These are phyloP conservation scores for Tolypocladium guangdongense DNA, from an alignment of 2,329 filamentous ascomycete species.

Conservation along the genomic window DNA sequence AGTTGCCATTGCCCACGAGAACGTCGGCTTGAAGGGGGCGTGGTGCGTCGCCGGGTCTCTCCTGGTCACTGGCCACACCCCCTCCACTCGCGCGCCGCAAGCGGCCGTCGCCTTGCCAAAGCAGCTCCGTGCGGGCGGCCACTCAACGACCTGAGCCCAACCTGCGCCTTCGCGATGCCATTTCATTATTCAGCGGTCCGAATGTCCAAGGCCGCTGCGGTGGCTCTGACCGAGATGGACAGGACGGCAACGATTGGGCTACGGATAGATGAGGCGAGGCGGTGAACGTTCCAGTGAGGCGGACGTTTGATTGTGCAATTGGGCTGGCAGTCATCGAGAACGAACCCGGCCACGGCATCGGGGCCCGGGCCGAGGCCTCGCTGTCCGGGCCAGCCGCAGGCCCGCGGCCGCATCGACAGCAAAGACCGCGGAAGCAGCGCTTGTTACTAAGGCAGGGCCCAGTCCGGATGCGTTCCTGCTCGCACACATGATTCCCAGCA, in stretches of 20 bases:
- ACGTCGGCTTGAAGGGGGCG: not conserved
- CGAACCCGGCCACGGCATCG: not conserved
- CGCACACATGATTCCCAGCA: not conserved
- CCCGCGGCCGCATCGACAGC: not conserved
- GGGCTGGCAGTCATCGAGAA: not conserved
- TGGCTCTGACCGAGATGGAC: not conserved
- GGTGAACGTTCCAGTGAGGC: constrained; percentile 3
- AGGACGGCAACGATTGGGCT: not conserved
- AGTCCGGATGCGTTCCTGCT: not conserved
- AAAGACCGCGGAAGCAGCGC: not conserved
- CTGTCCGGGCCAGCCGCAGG: not conserved
- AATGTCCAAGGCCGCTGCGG: not conserved
- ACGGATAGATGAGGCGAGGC: constrained; percentile 1
- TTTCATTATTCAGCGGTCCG: not conserved
- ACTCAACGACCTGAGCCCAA: not conserved
- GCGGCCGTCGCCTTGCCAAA: not conserved
- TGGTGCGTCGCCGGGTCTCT: not conserved
- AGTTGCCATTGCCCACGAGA: not conserved
- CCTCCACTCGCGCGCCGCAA: not conserved
- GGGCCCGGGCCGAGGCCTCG: not conserved
- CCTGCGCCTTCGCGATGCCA: not conserved
- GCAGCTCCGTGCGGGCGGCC: not conserved
- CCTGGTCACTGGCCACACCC: not conserved
- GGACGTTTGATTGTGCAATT: not conserved
- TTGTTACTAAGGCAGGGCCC: too few relatives aligned